Evolutionary conservation across 495 filamentous ascomycete genomes (phyloP).

Genomic region (Penicillium cinerascens): DNA sequence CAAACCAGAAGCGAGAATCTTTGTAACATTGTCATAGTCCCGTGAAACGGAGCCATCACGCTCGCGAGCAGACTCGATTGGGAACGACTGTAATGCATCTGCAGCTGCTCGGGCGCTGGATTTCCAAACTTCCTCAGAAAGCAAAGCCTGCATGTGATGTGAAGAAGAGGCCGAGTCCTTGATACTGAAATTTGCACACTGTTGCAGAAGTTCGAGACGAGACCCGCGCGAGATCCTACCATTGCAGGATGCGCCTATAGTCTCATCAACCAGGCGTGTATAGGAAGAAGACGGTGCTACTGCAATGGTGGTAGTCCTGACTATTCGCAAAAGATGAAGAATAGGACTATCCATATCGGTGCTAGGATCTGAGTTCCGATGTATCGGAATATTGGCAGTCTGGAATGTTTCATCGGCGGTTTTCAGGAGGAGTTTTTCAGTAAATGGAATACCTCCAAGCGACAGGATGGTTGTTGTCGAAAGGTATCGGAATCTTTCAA

Average conservation of each 20-base stretch:
- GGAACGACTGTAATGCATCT: slow-evolving; percentile 35
- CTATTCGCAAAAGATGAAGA: slow-evolving; percentile 38
- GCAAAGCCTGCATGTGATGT: not conserved
- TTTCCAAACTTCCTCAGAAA: slow-evolving; percentile 34
- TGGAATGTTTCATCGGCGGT: slow-evolving; percentile 41
- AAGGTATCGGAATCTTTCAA: slow-evolving; percentile 57
- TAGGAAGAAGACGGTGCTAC: slow-evolving; percentile 29
- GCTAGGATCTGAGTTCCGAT: slow-evolving; percentile 23
- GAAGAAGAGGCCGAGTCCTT: slow-evolving; percentile 5
- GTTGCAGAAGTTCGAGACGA: slow-evolving; percentile 44
- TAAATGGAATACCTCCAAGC: slow-evolving; percentile 72
- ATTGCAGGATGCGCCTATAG: slow-evolving; percentile 47
- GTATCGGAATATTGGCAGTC: slow-evolving; percentile 47
- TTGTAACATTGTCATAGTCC: slow-evolving; percentile 68
- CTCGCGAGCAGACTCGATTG: slow-evolving; percentile 40
- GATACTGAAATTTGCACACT: slow-evolving; percentile 33
- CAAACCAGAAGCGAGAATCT: slow-evolving; percentile 62
- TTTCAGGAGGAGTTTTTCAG: slow-evolving; percentile 62
- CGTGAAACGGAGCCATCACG: slow-evolving; percentile 43
- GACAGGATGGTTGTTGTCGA: slow-evolving; percentile 58
- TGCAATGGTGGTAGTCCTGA: slow-evolving; percentile 21
- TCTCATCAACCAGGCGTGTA: slow-evolving; percentile 28
- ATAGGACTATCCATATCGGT: slow-evolving; percentile 35
- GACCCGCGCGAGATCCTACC: slow-evolving; percentile 46
- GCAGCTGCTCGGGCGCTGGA: slow-evolving; percentile 31